These are phyloP conservation scores for Serendipita sp. DNA, from an alignment of 768 basidiomycete species.

Conservation along the genomic window DNA sequence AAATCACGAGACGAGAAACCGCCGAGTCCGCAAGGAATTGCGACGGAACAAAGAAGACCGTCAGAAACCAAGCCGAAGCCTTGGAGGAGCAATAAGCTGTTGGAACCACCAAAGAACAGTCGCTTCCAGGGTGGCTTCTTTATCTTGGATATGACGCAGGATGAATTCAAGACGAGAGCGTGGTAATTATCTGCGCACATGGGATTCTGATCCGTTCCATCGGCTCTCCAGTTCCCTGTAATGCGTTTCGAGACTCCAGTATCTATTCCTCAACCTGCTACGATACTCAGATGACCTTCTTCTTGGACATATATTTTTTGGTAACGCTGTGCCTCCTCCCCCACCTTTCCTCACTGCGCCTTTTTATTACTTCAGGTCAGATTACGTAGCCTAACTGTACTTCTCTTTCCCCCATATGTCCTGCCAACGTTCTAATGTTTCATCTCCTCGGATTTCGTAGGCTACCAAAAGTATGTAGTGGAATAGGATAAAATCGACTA, in stretches of 20 bases:
- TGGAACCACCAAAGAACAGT: constrained; percentile 54
- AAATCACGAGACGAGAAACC: constrained; percentile 16
- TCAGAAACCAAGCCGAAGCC: constrained; percentile 22
- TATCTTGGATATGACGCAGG: constrained; percentile 66
- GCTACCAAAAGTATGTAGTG: neutral
- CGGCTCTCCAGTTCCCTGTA: neutral
- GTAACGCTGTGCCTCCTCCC: too few species aligned
- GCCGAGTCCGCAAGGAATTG: neutral
- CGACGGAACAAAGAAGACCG: neutral
- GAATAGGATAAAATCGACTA: neutral
- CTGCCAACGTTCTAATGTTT: constrained; percentile 1
- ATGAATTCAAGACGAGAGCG: constrained; percentile 35
- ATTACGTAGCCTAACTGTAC: neutral
- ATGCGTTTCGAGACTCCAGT: neutral
- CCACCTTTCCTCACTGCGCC: neutral
- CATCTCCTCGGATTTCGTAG: neutral
- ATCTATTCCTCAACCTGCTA: too few species aligned
- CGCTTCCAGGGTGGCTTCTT: constrained; percentile 41
- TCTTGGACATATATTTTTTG: too few species aligned
- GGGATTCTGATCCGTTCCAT: neutral
- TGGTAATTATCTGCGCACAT: neutral
- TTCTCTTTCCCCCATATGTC: constrained; percentile 2
- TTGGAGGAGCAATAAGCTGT: constrained; percentile 42
- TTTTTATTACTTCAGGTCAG: neutral
- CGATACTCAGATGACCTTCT: too few species aligned